Conservation (phyloP, 2,329 filamentous ascomycete species). For the Pseudocercospora fuligena region DNA sequence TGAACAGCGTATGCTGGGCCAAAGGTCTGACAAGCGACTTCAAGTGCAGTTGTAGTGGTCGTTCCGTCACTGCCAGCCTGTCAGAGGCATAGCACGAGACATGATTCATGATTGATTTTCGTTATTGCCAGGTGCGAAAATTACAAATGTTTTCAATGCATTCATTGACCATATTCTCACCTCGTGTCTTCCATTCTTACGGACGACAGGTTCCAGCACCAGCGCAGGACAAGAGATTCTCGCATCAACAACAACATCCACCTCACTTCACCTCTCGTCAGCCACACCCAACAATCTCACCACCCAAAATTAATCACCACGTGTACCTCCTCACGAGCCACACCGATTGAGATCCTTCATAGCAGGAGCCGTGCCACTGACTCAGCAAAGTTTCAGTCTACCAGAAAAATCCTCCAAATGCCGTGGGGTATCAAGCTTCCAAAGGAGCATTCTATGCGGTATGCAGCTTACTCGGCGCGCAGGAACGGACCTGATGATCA, state of each 20-base stretch:
- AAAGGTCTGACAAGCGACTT: no score
- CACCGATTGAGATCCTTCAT: neutral
- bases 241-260: neutral
- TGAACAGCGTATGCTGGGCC: no score
- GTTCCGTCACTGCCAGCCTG: no score
- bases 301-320: neutral
- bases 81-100: no score
- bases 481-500: constrained; percentile 8
- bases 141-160: no score
- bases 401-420: neutral
- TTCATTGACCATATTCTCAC: no score
- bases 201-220: neutral
- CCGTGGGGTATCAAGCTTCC: neutral
- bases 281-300: neutral
- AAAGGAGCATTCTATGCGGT: neutral
- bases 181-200: no score
- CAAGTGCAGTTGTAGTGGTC: no score
- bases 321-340: neutral
- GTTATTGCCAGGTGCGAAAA: no score
- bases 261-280: neutral
- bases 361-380: neutral
- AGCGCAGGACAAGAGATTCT: neutral
- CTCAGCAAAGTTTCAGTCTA: neutral
- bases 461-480: constrained; percentile 3
- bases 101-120: no score